Evolutionary conservation across 345 rosid genomes (phyloP).

Genomic region (Eucalyptus curtisii): DNA sequence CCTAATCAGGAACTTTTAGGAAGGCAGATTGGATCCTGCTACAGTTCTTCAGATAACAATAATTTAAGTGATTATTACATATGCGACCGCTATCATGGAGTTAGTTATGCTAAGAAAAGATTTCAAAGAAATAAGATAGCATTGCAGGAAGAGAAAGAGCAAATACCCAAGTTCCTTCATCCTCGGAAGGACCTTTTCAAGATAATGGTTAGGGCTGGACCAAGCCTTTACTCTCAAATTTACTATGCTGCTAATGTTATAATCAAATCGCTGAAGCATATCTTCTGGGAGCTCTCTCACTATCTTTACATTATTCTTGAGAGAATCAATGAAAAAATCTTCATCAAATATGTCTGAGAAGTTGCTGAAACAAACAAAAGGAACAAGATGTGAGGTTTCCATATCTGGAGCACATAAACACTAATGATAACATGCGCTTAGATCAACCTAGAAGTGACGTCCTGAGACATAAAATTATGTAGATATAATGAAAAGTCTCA

Average conservation of each 20-base stretch:
- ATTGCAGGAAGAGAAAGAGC: not conserved
- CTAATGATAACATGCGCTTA: not conserved
- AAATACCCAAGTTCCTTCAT: not conserved
- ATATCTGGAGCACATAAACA: not conserved
- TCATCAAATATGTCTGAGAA: slow-evolving; percentile 94
- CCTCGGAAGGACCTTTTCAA: slow-evolving; percentile 89
- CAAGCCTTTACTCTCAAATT: slow-evolving; percentile 90
- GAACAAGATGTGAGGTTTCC: not conserved
- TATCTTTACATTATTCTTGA: slow-evolving; percentile 64
- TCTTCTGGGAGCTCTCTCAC: slow-evolving; percentile 75
- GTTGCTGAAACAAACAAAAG: slow-evolving; percentile 40
- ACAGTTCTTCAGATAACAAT: not conserved
- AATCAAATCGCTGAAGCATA: slow-evolving; percentile 64
- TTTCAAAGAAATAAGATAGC: not conserved
- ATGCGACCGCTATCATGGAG: not conserved
- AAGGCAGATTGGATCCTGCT: not conserved
- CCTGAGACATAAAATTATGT: not conserved
- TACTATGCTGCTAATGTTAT: slow-evolving; percentile 85
- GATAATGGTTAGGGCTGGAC: slow-evolving; percentile 83
- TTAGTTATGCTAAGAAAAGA: not conserved
- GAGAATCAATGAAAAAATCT: slow-evolving; percentile 70
- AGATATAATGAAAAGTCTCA: not conserved
- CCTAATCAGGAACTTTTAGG: not conserved
- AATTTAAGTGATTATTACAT: not conserved
- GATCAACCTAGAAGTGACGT: not conserved